phyloP scores from a whole-genome alignment of 2,329 filamentous ascomycete species.

The Cladosporium sp. region DNA sequence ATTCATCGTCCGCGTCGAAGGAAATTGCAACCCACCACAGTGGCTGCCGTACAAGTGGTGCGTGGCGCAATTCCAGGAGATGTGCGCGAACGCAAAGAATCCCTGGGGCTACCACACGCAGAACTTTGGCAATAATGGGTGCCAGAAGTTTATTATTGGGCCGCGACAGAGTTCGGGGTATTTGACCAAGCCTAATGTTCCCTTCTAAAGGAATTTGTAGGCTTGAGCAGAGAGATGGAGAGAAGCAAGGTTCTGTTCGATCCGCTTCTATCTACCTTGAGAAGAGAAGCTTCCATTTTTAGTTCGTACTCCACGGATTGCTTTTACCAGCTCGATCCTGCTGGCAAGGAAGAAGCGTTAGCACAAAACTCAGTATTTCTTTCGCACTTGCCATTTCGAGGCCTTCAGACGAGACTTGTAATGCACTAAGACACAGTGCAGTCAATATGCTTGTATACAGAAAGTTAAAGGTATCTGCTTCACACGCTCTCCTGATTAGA shows the following conservation, averaged over 20 bases:
- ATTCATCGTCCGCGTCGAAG: constrained; percentile 11
- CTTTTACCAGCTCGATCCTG: too few species aligned
- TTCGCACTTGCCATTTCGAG: too few species aligned
- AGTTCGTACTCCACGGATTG: too few species aligned
- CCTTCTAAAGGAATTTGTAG: too few species aligned
- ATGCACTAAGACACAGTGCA: too few species aligned
- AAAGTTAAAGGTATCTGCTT: neutral
- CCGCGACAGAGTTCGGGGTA: neutral
- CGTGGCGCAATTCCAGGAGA: constrained; percentile 20
- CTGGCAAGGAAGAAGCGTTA: too few species aligned
- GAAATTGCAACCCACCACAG: constrained; percentile 18
- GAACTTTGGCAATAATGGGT: neutral
- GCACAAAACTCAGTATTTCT: too few species aligned
- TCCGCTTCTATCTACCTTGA: neutral
- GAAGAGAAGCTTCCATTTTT: too few species aligned
- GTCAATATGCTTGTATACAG: neutral
- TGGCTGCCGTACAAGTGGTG: constrained; percentile 24
- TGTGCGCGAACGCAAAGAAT: constrained; percentile 18
- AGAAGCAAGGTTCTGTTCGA: neutral
- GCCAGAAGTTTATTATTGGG: constrained; percentile 8
- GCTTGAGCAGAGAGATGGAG: neutral
- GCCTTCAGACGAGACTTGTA: too few species aligned
- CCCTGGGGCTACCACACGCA: neutral
- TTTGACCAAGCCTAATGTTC: neutral
- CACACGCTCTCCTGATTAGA: neutral